These are phyloP conservation scores for Emergomyces orientalis DNA, from an alignment of 2,329 filamentous ascomycete genomes.

Conservation along the genomic window DNA sequence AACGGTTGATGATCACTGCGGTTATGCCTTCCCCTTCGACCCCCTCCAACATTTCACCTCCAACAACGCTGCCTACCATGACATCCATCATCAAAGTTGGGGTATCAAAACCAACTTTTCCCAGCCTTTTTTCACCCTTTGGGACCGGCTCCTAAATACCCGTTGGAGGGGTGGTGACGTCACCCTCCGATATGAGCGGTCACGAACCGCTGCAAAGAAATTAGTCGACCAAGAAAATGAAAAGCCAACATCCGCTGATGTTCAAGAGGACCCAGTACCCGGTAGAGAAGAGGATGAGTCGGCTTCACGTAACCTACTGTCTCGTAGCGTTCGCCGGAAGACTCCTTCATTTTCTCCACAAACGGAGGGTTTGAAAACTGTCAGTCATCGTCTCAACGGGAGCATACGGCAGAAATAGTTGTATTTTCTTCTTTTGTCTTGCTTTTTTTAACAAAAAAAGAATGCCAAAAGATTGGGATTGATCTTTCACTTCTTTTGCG, in stretches of 20 bases:
- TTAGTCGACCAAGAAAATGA: slow-evolving; percentile 44
- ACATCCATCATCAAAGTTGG: slow-evolving; percentile 98
- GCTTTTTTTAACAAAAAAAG: not conserved
- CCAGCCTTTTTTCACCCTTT: slow-evolving; percentile 70
- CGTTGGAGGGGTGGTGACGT: slow-evolving; percentile 66
- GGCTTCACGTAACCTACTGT: slow-evolving; percentile 9
- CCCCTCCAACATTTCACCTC: slow-evolving; percentile 82
- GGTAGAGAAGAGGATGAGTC: slow-evolving; percentile 17
- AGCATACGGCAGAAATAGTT: slow-evolving; percentile 32
- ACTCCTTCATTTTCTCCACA: slow-evolving; percentile 24
- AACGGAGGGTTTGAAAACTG: slow-evolving; percentile 28
- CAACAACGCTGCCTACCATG: slow-evolving; percentile 95
- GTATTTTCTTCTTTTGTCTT: not conserved
- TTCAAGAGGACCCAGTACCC: slow-evolving; percentile 19
- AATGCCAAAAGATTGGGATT: not conserved
- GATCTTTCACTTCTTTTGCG: not conserved
- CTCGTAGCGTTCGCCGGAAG: slow-evolving; percentile 28
- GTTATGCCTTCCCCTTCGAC: slow-evolving; percentile 92
- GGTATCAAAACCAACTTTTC: slow-evolving; percentile 67
- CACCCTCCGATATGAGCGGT: slow-evolving; percentile 49
- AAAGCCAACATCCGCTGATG: slow-evolving; percentile 19
- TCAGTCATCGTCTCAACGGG: slow-evolving; percentile 31
- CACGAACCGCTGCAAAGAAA: slow-evolving; percentile 47
- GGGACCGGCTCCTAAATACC: slow-evolving; percentile 75
- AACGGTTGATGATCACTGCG: slow-evolving; percentile 95